Base-by-base conservation (phyloP, 2,329 filamentous ascomycete genomes). In the Phyllosticta capitalensis region DNA sequence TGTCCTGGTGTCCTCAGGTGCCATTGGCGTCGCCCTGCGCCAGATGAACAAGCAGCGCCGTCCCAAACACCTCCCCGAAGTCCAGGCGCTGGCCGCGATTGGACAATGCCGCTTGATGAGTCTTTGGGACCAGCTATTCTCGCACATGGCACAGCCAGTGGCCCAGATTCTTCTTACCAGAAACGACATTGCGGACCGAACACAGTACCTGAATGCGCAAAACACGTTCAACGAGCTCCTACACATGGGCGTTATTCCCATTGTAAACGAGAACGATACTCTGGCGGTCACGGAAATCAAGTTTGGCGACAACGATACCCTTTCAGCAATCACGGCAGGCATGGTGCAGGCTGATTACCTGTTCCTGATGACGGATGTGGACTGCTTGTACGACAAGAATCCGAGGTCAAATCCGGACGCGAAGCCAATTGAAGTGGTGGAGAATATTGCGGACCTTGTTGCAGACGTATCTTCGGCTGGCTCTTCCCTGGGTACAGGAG, bases 241-340 rank as follows among this genome's bases (percentile, higher is more conserved):
- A 19, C 86, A 92, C 67, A 94, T 96, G 87, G 92, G 92, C 1
- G 92, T 97, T 24, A 95, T 99, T 63, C 94, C 94, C 9, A 96
- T 99, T 67, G 94, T 99, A 64, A 99, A 99, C 69, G 94, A 99
- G 76, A 99, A 99, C 74, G 94, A 99, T 73, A 99, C 94, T 2
- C 78, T 99, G 58, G 90, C 92, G 22, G 94, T 99, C 64, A 89
- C 92, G 70, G 94, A 99, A 81, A 99, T 99, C 77, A 97, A 97
- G 79, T 99, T 99, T 70, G 94, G 94, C 65, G 94, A 99, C 79
- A 99, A 99, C 68, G 94, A 99, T 74, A 99, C 94, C 1, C 80
- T 99, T 53, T 96, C 91, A 12, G 94, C 94, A 60, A 96, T 99
- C 66, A 96, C 94, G 0, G 90, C 94, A 0, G 94, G 89, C 65